Percentiles rank a stretch among this genome's conserved stretches.
These are phyloP conservation scores for Populus euphratica DNA, from an alignment of 345 rosid genomes.

Conservation along the genomic window DNA sequence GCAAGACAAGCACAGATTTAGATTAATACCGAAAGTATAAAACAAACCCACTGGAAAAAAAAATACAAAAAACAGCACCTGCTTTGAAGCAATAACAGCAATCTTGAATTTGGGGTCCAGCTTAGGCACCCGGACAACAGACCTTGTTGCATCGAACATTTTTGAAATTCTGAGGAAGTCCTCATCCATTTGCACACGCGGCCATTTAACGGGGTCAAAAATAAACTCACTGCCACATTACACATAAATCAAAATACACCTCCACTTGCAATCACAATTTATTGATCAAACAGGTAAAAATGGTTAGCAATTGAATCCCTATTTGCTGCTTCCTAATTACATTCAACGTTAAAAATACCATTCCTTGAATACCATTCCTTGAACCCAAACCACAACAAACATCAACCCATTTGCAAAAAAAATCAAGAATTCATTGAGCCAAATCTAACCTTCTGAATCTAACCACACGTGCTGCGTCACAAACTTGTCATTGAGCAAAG, in stretches of 20 bases:
- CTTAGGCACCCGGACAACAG: conserved; percentile 75
- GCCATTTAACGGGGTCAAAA: conserved; percentile 77
- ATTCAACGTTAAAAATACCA: no score
- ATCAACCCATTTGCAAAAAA: neutral
- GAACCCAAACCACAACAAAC: neutral
- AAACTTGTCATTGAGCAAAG: neutral
- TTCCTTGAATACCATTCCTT: neutral
- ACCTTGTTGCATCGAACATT: conserved; percentile 54
- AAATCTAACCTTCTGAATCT: neutral
- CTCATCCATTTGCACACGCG: conserved; percentile 60
- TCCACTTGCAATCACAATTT: neutral
- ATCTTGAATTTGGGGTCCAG: conserved; percentile 82
- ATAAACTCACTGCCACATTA: conserved; percentile 55
- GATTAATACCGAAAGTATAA: neutral
- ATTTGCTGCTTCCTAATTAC: neutral
- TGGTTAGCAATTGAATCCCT: no score
- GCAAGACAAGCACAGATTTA: conserved; percentile 9
- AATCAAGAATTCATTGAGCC: neutral
- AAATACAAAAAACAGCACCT: conserved; percentile 36
- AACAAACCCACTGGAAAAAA: neutral
- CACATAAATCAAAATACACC: conserved; percentile 5
- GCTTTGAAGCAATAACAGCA: conserved; percentile 82
- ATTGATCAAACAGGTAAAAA: neutral
- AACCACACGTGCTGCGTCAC: neutral
- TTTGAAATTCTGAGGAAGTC: conserved; percentile 64